Percentiles rank a stretch among this genome's conserved stretches.
These are phyloP conservation scores for Aspergillus glaucus DNA, from an alignment of 2,329 filamentous ascomycete species.

Conservation along the genomic window DNA sequence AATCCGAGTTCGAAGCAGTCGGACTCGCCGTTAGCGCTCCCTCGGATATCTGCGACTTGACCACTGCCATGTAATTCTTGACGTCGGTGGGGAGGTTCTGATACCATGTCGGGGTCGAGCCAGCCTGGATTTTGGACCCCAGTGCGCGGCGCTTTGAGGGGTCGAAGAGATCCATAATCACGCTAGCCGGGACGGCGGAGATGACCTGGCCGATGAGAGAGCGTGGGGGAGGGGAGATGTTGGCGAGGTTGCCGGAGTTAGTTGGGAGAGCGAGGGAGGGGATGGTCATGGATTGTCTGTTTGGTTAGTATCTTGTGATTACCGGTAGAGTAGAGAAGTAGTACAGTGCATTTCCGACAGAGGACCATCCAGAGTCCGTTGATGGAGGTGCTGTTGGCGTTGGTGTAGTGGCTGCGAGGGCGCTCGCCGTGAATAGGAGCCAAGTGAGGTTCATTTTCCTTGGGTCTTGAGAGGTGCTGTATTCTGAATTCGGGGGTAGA, in stretches of 20 bases:
- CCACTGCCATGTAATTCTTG: constrained; percentile 27
- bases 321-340: no score
- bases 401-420: background rate
- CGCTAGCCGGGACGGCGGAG: constrained; percentile 24
- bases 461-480: no score
- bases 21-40: constrained; percentile 22
- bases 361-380: no score
- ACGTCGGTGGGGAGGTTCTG: constrained; percentile 22
- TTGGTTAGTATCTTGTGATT: background rate
- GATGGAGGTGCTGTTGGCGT: background rate
- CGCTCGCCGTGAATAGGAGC: background rate
- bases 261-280: constrained; percentile 7
- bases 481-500: background rate
- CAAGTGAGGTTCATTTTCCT: background rate
- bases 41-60: constrained; percentile 22
- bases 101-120: constrained; percentile 29
- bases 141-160: constrained; percentile 23
- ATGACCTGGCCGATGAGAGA: constrained; percentile 25
- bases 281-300: background rate
- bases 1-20: constrained; percentile 11
- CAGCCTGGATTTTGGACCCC: constrained; percentile 25
- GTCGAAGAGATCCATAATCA: constrained; percentile 24
- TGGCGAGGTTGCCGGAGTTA: constrained; percentile 23
- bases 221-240: constrained; percentile 25
- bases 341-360: no score